Evolutionary conservation across 305 asterid genomes (phyloP).

Genomic region (Fraxinus latifolia): DNA sequence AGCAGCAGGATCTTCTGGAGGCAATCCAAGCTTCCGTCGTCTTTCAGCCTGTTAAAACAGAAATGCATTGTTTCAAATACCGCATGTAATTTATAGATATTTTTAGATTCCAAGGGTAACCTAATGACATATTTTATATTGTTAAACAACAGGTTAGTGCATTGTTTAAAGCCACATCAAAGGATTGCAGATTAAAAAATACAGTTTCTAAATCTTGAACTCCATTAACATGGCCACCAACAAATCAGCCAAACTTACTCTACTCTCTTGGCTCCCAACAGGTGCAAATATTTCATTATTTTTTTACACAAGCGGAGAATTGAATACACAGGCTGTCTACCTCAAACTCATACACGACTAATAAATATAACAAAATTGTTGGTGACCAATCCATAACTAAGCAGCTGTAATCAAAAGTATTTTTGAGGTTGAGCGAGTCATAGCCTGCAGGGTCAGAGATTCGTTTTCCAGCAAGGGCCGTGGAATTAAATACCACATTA

Average conservation of each 20-base stretch:
- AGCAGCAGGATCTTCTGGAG: slow-evolving; percentile 68
- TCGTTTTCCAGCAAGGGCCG: background rate
- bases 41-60: slow-evolving; percentile 79
- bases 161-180: background rate
- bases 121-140: background rate
- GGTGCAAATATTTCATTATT: background rate
- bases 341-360: background rate
- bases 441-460: background rate
- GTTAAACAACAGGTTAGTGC: background rate
- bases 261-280: background rate
- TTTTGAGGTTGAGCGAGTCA: background rate
- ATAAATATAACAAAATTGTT: background rate
- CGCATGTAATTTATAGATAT: slow-evolving; percentile 2
- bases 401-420: background rate
- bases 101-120: background rate
- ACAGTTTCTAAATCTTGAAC: background rate
- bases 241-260: background rate
- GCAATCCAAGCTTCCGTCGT: slow-evolving; percentile 89
- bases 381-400: background rate
- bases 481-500: background rate
- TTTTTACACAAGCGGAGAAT: background rate
- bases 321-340: background rate
- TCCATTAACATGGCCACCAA: background rate
- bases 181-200: background rate
- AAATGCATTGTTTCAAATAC: slow-evolving; percentile 1